Conservation (phyloP, 2,329 filamentous ascomycete genomes). For the Periconia sp. region DNA sequence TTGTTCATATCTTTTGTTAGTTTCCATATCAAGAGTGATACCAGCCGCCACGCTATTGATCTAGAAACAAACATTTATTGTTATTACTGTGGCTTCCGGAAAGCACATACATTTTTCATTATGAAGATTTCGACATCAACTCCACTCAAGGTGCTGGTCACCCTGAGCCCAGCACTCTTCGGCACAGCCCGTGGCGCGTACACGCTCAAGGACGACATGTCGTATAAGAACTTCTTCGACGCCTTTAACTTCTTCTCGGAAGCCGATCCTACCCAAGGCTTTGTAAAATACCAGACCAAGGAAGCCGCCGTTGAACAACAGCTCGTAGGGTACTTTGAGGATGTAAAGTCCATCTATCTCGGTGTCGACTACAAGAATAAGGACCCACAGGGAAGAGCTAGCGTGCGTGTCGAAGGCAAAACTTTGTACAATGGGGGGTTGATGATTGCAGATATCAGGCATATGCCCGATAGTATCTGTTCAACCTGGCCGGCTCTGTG, state of each 20-base stretch:
- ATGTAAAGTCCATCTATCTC: conserved; percentile 36
- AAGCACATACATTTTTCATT: too few relatives aligned
- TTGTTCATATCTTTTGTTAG: too few relatives aligned
- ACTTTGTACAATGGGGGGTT: conserved; percentile 38
- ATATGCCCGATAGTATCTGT: conserved; percentile 42
- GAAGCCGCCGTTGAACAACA: conserved; percentile 16
- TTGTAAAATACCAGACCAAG: conserved; percentile 34
- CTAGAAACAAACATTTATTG: too few relatives aligned
- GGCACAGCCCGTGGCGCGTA: conserved; percentile 24
- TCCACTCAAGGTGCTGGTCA: not conserved
- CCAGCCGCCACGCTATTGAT: too few relatives aligned
- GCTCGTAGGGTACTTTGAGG: conserved; percentile 25
- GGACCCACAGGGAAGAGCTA: conserved; percentile 30
- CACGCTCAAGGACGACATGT: conserved; percentile 32
- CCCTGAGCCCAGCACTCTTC: too few relatives aligned
- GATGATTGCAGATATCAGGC: conserved; percentile 39
- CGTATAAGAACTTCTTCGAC: conserved; percentile 39
- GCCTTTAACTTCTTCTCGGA: conserved; percentile 38
- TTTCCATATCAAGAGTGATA: too few relatives aligned
- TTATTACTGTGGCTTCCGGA: too few relatives aligned
- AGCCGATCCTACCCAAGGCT: conserved; percentile 37
- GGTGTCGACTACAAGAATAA: conserved; percentile 50
- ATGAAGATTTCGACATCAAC: too few relatives aligned
- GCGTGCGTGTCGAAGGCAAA: conserved; percentile 39
- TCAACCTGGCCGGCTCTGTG: conserved; percentile 44